Conservation (phyloP, 371 early-diverging fungal species). For the Apophysomyces sp. region DNA sequence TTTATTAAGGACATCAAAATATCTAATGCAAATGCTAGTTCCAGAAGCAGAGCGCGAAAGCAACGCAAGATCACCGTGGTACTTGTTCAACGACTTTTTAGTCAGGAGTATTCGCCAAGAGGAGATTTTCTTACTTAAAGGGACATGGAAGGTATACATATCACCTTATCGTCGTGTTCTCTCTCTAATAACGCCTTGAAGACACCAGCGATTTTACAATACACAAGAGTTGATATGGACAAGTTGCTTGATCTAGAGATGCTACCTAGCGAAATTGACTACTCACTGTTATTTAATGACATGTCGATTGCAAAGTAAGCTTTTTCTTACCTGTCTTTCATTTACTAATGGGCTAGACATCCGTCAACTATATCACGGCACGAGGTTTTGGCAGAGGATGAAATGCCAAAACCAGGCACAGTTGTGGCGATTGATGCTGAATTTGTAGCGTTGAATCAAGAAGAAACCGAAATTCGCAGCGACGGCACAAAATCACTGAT, state of each 20-base stretch:
- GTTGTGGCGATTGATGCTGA: constrained; percentile 92
- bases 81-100: constrained; percentile 92
- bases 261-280: constrained; percentile 40
- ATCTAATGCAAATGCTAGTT: constrained; percentile 7
- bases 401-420: constrained; percentile 67
- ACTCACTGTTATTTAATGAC: constrained; percentile 46
- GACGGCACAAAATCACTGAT: constrained; percentile 85
- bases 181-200: constrained; percentile 7
- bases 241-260: constrained; percentile 34
- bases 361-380: constrained; percentile 54
- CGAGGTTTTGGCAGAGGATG: constrained; percentile 52
- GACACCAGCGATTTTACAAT: constrained; percentile 74
- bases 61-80: constrained; percentile 65
- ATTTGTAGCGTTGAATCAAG: constrained; percentile 87
- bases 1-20: background rate
- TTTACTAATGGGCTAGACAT: constrained; percentile 26
- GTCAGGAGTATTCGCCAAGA: constrained; percentile 72
- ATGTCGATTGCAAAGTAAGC: constrained; percentile 43
- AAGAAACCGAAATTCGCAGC: constrained; percentile 88
- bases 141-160: constrained; percentile 75
- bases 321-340: constrained; percentile 6
- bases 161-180: too few relatives aligned
- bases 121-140: constrained; percentile 69
- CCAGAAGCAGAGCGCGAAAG: constrained; percentile 34
- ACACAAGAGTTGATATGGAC: constrained; percentile 55